These are phyloP conservation scores for Kwoniella mangroviensis DNA, from an alignment of 768 basidiomycete species.

Conservation along the genomic window DNA sequence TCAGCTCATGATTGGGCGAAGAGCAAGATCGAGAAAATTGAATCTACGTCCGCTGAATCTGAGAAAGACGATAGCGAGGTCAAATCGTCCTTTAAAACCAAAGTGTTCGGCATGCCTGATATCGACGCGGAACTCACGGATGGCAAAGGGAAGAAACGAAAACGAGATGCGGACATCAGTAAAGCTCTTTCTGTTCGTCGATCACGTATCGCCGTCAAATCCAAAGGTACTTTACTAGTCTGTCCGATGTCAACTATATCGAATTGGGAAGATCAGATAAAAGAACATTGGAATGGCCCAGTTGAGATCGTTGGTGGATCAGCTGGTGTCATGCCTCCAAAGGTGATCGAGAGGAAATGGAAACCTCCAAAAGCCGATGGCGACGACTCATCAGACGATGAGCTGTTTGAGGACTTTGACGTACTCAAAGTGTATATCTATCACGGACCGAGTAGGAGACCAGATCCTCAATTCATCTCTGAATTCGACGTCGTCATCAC, in stretches of 20 bases:
- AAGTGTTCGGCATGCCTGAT: conserved; percentile 82
- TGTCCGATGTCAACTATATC: conserved; percentile 95
- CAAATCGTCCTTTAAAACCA: conserved; percentile 49
- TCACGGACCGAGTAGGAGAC: conserved; percentile 85
- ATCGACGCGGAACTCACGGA: conserved; percentile 38
- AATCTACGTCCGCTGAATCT: conserved; percentile 18
- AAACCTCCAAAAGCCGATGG: conserved; percentile 46
- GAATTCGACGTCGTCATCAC: conserved; percentile 98
- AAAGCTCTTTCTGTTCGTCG: conserved; percentile 33
- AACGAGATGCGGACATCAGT: conserved; percentile 62
- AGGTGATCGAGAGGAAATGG: conserved; percentile 36
- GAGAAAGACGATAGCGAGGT: conserved; percentile 27
- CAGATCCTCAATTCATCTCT: conserved; percentile 83
- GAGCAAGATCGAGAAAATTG: conserved; percentile 60
- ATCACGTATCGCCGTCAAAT: conserved; percentile 60
- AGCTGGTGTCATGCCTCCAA: conserved; percentile 55
- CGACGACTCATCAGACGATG: conserved; percentile 48
- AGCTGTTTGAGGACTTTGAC: conserved; percentile 53
- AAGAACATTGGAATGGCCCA: conserved; percentile 92
- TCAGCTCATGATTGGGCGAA: conserved; percentile 72
- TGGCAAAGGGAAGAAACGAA: conserved; percentile 72
- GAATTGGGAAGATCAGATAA: conserved; percentile 99
- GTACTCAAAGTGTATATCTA: conserved; percentile 77
- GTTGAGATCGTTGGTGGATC: conserved; percentile 81
- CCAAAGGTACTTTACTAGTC: conserved; percentile 90